phyloP scores from a whole-genome alignment of 148 eudicot genomes.

The Chenopodium formosanum region DNA sequence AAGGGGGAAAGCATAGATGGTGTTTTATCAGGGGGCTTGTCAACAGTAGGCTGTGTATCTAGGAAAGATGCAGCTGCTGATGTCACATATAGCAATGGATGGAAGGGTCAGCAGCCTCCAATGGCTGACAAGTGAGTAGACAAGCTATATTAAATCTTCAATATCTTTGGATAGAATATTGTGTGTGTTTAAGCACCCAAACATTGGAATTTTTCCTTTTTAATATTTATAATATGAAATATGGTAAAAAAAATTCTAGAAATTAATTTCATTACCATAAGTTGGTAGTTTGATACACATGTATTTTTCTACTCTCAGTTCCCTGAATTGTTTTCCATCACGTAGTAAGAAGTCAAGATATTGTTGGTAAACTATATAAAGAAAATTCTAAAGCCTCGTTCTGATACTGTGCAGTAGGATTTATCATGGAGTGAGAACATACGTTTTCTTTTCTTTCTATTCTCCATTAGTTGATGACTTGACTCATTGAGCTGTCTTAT shows the following conservation, averaged over 20 bases:
- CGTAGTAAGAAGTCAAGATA: neutral
- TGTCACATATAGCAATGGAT: constrained; percentile 7
- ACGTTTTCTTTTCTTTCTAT: neutral
- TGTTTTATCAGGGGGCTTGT: constrained; percentile 6
- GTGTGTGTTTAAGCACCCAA: neutral
- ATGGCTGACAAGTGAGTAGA: constrained; percentile 26
- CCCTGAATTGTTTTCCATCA: neutral
- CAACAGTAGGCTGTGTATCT: neutral
- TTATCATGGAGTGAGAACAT: neutral
- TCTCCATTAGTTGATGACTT: neutral
- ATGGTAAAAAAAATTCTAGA: neutral
- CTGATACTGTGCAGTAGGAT: neutral
- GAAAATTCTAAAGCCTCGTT: neutral
- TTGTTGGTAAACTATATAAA: neutral
- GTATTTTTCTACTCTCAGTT: neutral
- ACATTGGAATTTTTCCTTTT: neutral
- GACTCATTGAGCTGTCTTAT: neutral
- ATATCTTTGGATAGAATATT: no score
- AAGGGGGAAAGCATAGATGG: constrained; percentile 2
- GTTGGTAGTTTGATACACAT: neutral
- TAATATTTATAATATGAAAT: no score
- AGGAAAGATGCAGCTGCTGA: constrained; percentile 10
- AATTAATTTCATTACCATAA: no score
- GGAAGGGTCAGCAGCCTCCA: constrained; percentile 6
- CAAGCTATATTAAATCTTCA: neutral